Percentiles rank a stretch among this genome's conserved stretches.
These are phyloP conservation scores for Salix purpurea DNA, from an alignment of 345 rosid genomes.

Conservation along the genomic window DNA sequence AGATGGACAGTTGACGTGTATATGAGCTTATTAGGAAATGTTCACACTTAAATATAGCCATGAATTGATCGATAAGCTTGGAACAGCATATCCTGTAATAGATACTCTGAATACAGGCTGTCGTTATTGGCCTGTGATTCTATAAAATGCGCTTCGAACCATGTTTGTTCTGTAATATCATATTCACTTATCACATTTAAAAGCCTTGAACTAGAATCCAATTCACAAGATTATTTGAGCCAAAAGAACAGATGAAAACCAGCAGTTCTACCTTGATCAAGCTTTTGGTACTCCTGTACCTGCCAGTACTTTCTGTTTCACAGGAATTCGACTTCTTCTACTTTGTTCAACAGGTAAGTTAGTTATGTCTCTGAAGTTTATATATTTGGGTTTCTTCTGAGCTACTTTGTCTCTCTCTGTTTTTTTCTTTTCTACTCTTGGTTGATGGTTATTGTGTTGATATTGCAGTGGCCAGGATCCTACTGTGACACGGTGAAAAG, in stretches of 20 bases:
- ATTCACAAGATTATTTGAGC: neutral
- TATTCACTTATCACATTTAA: neutral
- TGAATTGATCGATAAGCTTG: neutral
- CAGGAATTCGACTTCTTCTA: slow-evolving; percentile 91
- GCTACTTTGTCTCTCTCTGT: neutral
- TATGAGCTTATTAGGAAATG: neutral
- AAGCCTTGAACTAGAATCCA: neutral
- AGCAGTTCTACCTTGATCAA: slow-evolving; percentile 17
- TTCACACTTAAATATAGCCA: neutral
- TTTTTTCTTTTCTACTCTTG: neutral
- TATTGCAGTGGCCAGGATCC: slow-evolving; percentile 85
- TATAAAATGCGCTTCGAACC: slow-evolving; percentile 1
- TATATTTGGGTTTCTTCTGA: neutral
- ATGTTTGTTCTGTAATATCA: neutral
- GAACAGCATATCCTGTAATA: slow-evolving; percentile 1
- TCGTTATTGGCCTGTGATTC: slow-evolving; percentile 10
- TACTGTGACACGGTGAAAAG: slow-evolving; percentile 63
- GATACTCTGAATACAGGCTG: slow-evolving; percentile 8
- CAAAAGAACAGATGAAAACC: slow-evolving; percentile 28
- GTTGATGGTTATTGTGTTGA: neutral
- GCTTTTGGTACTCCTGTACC: slow-evolving; percentile 28
- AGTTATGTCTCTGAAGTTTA: neutral
- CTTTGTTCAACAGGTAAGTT: slow-evolving; percentile 77
- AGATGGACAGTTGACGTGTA: neutral
- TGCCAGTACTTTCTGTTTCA: slow-evolving; percentile 40